Evolutionary conservation across 1,284 basidiomycete species (phyloP).

Genomic region (Pascua sp.): DNA sequence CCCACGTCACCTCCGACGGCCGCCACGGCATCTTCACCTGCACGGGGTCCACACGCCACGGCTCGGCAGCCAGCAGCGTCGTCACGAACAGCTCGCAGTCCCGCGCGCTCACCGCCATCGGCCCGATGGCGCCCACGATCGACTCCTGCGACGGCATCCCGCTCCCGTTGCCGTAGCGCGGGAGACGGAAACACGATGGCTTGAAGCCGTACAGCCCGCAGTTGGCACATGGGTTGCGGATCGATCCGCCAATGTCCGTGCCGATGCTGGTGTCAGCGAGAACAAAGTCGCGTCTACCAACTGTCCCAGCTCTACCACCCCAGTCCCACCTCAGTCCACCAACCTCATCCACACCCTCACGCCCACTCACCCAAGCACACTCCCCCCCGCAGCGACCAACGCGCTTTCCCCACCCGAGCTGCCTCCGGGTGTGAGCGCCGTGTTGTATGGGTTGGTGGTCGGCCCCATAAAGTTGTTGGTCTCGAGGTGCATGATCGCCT

Average conservation of each 20-base stretch:
- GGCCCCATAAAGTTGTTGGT: constrained; percentile 33
- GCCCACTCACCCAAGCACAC: constrained; percentile 17
- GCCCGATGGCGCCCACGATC: constrained; percentile 37
- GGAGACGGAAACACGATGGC: constrained; percentile 36
- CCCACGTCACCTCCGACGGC: constrained; percentile 13
- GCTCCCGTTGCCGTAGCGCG: constrained; percentile 37
- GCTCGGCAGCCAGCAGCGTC: constrained; percentile 33
- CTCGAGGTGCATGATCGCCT: constrained; percentile 39
- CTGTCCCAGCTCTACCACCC: background rate
- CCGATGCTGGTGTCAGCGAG: constrained; percentile 40
- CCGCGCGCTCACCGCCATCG: constrained; percentile 34
- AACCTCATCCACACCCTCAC: background rate
- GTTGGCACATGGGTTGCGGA: constrained; percentile 28
- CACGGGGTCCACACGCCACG: constrained; percentile 41
- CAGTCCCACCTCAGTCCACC: background rate
- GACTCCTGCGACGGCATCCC: constrained; percentile 36
- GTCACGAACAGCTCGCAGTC: constrained; percentile 42
- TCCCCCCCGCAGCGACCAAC: constrained; percentile 46
- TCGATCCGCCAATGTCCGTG: constrained; percentile 49
- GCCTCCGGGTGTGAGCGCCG: constrained; percentile 56
- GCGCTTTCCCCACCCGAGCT: constrained; percentile 61
- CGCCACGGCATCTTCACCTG: constrained; percentile 38
- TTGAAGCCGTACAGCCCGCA: constrained; percentile 46
- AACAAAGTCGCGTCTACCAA: background rate
- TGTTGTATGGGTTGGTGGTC: constrained; percentile 54